Percentiles rank a stretch among this genome's conserved stretches.
Conservation (phyloP, 306 rosid species). For the Urtica urens region DNA sequence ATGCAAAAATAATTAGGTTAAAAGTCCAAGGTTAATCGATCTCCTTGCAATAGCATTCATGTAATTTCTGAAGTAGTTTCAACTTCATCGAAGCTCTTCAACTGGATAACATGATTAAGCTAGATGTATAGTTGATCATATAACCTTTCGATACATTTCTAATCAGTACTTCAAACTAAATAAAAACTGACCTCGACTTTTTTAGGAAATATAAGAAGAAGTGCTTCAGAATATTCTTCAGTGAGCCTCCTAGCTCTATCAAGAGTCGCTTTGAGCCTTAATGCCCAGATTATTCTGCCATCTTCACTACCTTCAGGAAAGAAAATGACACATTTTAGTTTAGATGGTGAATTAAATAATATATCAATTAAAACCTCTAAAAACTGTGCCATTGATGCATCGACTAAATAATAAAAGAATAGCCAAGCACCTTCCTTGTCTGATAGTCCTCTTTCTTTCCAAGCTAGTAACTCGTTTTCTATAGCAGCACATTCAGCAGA, state of each 20-base stretch:
- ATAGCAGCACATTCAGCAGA: slow-evolving; percentile 82
- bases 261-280: slow-evolving; percentile 89
- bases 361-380: slow-evolving; percentile 1
- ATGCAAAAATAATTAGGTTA: not conserved
- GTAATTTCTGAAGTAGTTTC: not conserved
- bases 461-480: slow-evolving; percentile 75
- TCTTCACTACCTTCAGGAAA: slow-evolving; percentile 68
- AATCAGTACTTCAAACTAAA: too few species aligned
- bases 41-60: not conserved
- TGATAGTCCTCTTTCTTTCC: slow-evolving; percentile 73
- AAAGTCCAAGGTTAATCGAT: not conserved
- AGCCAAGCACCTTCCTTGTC: slow-evolving; percentile 61
- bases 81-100: not conserved
- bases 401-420: slow-evolving; percentile 6
- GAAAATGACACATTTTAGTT: slow-evolving; percentile 8
- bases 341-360: not conserved
- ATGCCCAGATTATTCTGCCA: slow-evolving; percentile 79
- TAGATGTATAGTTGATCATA: not conserved
- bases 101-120: too few species aligned
- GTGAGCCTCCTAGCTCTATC: slow-evolving; percentile 93
- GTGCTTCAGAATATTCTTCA: slow-evolving; percentile 89
- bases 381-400: slow-evolving; percentile 1
- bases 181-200: slow-evolving; percentile 70
- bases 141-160: not conserved
- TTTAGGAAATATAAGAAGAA: slow-evolving; percentile 82